Evolutionary conservation across 345 rosid species (phyloP).

Genomic region (Noccaea bulbosa): DNA sequence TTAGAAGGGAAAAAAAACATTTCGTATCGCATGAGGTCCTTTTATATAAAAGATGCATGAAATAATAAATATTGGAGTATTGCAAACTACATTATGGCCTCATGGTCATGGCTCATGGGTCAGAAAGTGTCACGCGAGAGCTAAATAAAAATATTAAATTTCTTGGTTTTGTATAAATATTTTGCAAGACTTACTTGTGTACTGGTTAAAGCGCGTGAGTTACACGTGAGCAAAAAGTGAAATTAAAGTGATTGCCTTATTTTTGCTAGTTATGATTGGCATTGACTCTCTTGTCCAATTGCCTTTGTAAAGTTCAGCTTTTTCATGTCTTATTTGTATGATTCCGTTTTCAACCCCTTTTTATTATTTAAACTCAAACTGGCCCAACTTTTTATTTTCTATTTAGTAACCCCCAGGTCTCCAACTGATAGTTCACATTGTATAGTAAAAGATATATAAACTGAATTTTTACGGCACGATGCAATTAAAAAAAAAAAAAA

Average conservation of each 20-base stretch:
- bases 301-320: slow-evolving; percentile 47
- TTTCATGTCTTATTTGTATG: slow-evolving; percentile 39
- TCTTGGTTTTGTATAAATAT: slow-evolving; percentile 8
- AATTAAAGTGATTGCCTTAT: slow-evolving; percentile 16
- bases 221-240: slow-evolving; percentile 32
- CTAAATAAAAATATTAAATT: not conserved
- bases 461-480: slow-evolving; percentile 43
- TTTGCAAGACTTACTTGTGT: not conserved
- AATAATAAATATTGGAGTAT: slow-evolving; percentile 1
- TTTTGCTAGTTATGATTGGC: slow-evolving; percentile 47
- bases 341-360: slow-evolving; percentile 37
- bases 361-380: slow-evolving; percentile 29
- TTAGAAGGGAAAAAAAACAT: too few relatives aligned
- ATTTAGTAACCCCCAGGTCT: not conserved
- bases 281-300: slow-evolving; percentile 49
- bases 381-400: slow-evolving; percentile 41
- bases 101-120: not conserved
- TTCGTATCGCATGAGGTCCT: too few relatives aligned
- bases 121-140: slow-evolving; percentile 23
- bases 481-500: not conserved
- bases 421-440: slow-evolving; percentile 8
- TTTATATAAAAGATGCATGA: not conserved
- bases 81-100: slow-evolving; percentile 17
- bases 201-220: slow-evolving; percentile 40
- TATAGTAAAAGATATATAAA: slow-evolving; percentile 8